phyloP scores from a whole-genome alignment of 1,284 basidiomycete species.

The Ceratobasidium sp. region DNA sequence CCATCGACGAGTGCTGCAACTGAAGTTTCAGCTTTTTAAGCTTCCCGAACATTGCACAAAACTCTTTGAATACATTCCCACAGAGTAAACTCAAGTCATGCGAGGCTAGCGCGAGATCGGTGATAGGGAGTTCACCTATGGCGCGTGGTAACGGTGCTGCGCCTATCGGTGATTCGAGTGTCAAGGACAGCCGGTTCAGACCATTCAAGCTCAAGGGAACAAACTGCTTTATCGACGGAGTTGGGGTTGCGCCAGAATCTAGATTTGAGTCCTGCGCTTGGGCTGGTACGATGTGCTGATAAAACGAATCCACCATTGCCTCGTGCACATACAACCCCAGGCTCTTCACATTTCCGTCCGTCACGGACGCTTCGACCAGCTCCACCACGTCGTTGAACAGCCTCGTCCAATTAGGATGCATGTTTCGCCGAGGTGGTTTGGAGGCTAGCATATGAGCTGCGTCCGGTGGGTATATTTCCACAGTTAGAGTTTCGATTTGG shows the following conservation, averaged over 20 bases:
- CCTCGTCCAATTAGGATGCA: background rate
- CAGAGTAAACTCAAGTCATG: background rate
- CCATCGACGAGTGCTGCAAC: background rate
- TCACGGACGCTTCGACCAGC: background rate
- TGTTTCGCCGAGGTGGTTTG: no score
- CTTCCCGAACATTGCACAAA: background rate
- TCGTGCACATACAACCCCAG: no score
- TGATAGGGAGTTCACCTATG: background rate
- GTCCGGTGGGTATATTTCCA: background rate
- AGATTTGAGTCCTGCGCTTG: no score
- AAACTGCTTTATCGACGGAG: background rate
- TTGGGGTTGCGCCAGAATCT: no score
- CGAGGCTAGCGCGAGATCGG: background rate
- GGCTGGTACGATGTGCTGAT: no score
- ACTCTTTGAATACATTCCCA: background rate
- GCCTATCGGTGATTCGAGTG: background rate
- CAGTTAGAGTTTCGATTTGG: background rate
- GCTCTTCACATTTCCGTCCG: no score
- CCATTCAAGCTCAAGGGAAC: background rate
- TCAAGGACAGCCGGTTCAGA: background rate
- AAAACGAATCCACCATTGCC: no score
- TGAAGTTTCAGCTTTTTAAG: background rate
- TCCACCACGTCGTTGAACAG: slow-evolving; percentile 14
- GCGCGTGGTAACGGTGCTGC: background rate
- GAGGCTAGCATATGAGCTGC: no score